Percentiles rank a stretch among this genome's conserved stretches.
Conservation (phyloP, 208 protist genomes). For the Trypanosoma caninum region DNA sequence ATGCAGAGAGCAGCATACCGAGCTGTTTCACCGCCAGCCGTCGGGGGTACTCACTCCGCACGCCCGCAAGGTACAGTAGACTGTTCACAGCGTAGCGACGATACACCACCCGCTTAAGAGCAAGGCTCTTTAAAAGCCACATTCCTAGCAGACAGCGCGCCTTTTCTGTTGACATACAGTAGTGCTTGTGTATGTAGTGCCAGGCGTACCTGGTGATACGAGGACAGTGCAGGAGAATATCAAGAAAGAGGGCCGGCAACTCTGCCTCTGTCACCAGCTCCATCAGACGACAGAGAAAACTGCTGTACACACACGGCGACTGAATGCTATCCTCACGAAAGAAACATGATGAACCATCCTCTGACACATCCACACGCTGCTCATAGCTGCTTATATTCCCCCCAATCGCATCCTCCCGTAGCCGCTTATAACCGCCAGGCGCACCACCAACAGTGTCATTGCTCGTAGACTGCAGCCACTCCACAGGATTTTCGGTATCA, state of each 20-base stretch:
- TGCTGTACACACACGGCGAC: conserved; percentile 58
- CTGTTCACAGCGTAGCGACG: conserved; percentile 60
- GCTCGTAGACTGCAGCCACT: conserved; percentile 38
- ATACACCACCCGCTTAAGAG: conserved; percentile 45
- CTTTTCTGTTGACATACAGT: conserved; percentile 58
- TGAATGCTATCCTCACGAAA: conserved; percentile 58
- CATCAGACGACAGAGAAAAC: conserved; percentile 64
- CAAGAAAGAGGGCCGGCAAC: conserved; percentile 37
- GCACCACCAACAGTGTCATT: conserved; percentile 14
- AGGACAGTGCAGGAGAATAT: conserved; percentile 67
- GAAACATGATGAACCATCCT: conserved; percentile 19
- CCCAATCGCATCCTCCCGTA: conserved; percentile 5
- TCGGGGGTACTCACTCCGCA: conserved; percentile 44
- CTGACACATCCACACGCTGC: not conserved
- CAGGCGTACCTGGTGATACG: conserved; percentile 65
- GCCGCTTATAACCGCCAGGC: conserved; percentile 25
- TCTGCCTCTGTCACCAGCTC: conserved; percentile 36
- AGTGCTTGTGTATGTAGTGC: conserved; percentile 59
- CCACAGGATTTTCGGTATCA: conserved; percentile 64
- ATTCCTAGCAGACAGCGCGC: conserved; percentile 57
- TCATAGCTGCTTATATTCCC: not conserved
- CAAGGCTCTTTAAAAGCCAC: conserved; percentile 48
- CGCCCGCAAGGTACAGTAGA: conserved; percentile 50
- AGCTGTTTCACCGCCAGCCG: conserved; percentile 58
- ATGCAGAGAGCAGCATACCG: conserved; percentile 32